phyloP scores from a whole-genome alignment of 768 basidiomycete genomes.

The Amanita muscaria region DNA sequence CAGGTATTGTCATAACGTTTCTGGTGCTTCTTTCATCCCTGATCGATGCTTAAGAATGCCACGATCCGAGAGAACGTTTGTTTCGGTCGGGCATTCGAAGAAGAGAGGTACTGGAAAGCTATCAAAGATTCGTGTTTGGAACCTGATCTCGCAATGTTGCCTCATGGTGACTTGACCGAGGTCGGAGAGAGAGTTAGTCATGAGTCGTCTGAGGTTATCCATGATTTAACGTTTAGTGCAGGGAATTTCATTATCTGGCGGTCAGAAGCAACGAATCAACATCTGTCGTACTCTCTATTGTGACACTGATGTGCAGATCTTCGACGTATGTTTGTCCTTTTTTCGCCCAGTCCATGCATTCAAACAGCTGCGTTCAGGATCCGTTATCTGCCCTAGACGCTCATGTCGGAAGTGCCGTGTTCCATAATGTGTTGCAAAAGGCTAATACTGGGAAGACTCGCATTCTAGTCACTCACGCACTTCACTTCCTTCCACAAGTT shows the following conservation, averaged over 20 bases:
- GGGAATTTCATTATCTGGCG: slow-evolving; percentile 85
- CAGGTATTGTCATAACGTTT: slow-evolving; percentile 34
- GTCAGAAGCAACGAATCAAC: slow-evolving; percentile 71
- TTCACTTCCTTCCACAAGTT: slow-evolving; percentile 82
- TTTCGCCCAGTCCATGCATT: neutral
- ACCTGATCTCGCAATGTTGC: slow-evolving; percentile 70
- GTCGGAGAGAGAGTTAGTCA: slow-evolving; percentile 60
- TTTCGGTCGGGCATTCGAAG: slow-evolving; percentile 79
- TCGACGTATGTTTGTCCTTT: slow-evolving; percentile 44
- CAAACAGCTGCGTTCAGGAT: slow-evolving; percentile 34
- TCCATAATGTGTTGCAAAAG: slow-evolving; percentile 73
- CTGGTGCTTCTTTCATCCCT: slow-evolving; percentile 5
- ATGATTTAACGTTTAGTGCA: slow-evolving; percentile 16
- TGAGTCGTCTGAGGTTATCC: neutral
- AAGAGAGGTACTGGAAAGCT: slow-evolving; percentile 75
- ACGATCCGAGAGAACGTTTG: slow-evolving; percentile 86
- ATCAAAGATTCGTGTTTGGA: slow-evolving; percentile 71
- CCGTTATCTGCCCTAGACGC: slow-evolving; percentile 89
- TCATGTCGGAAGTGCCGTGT: slow-evolving; percentile 82
- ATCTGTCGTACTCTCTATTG: slow-evolving; percentile 85
- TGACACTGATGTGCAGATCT: slow-evolving; percentile 77
- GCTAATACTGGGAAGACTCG: slow-evolving; percentile 63
- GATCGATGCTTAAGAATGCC: slow-evolving; percentile 42
- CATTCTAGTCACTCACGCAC: slow-evolving; percentile 84
- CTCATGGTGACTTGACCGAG: slow-evolving; percentile 73